Evolutionary conservation across 2,329 filamentous ascomycete species (phyloP).

Genomic region (Alternaria triticina): DNA sequence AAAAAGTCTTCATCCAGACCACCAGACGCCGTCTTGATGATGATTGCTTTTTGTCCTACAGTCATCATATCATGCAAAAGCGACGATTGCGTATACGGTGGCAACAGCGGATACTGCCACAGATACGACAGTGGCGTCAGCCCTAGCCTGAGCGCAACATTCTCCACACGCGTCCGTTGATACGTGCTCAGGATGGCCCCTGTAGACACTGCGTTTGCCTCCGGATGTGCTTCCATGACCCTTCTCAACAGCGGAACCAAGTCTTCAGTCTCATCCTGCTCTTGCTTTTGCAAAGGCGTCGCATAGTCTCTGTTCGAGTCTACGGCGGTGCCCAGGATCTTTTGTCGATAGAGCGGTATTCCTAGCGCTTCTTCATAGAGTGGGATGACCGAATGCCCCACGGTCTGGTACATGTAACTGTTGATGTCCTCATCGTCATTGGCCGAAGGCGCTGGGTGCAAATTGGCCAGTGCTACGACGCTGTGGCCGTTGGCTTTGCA

Average conservation of each 20-base stretch:
- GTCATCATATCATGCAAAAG: slow-evolving; percentile 82
- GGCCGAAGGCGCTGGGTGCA: slow-evolving; percentile 65
- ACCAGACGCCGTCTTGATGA: slow-evolving; percentile 93
- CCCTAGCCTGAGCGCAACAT: slow-evolving; percentile 82
- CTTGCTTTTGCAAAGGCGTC: slow-evolving; percentile 21
- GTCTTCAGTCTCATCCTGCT: slow-evolving; percentile 83
- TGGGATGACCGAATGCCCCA: slow-evolving; percentile 85
- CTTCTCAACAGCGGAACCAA: slow-evolving; percentile 75
- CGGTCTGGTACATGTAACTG: slow-evolving; percentile 99
- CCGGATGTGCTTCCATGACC: slow-evolving; percentile 73
- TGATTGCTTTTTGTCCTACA: slow-evolving; percentile 81
- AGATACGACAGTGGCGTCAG: slow-evolving; percentile 84
- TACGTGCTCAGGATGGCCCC: slow-evolving; percentile 95
- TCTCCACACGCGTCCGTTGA: slow-evolving; percentile 94
- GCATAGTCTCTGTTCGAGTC: slow-evolving; percentile 75
- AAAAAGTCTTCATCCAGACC: slow-evolving; percentile 82
- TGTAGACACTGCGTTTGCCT: slow-evolving; percentile 84
- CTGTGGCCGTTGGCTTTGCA: slow-evolving; percentile 85
- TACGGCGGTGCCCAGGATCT: slow-evolving; percentile 74
- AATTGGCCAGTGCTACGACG: slow-evolving; percentile 86
- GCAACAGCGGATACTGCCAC: slow-evolving; percentile 86
- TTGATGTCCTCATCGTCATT: slow-evolving; percentile 71
- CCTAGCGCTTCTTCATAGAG: slow-evolving; percentile 80
- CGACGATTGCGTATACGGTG: slow-evolving; percentile 55
- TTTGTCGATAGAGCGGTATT: slow-evolving; percentile 81